Conservation (phyloP, 257 asterid genomes). For the Rehmannia glutinosa region DNA sequence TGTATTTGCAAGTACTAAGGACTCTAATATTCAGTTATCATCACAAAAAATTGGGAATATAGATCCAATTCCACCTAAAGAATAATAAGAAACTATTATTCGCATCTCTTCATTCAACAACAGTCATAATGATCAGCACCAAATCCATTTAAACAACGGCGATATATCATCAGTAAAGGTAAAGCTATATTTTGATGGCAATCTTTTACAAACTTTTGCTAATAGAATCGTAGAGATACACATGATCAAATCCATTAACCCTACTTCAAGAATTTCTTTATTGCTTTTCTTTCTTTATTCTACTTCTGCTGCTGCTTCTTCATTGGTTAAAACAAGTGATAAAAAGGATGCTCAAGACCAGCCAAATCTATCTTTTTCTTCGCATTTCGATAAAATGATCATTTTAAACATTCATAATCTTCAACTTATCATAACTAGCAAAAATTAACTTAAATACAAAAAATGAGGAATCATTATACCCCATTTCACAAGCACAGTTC, state of each 20-base stretch:
- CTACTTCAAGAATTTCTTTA: background rate
- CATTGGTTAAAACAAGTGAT: conserved; percentile 2
- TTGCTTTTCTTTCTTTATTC: background rate
- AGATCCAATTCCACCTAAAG: background rate
- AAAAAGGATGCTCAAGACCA: conserved; percentile 5
- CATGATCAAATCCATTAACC: conserved; percentile 11
- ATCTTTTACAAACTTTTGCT: background rate
- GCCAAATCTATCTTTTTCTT: background rate
- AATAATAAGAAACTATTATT: background rate
- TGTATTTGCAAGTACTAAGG: background rate
- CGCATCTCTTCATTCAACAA: background rate
- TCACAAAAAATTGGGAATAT: background rate
- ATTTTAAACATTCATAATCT: conserved; percentile 17
- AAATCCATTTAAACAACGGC: background rate
- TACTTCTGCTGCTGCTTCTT: background rate
- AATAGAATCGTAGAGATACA: conserved; percentile 10
- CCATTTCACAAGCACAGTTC: conserved; percentile 12
- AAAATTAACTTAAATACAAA: conserved; percentile 7
- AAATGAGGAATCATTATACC: conserved; percentile 21
- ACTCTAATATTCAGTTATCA: background rate
- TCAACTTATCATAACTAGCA: conserved; percentile 20
- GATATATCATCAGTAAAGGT: background rate
- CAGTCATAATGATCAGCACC: conserved; percentile 4
- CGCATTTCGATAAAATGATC: conserved; percentile 16
- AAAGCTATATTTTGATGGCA: background rate